These are phyloP conservation scores for Nicotiana obtusifolia DNA, from an alignment of 257 asterid genomes.

Conservation along the genomic window DNA sequence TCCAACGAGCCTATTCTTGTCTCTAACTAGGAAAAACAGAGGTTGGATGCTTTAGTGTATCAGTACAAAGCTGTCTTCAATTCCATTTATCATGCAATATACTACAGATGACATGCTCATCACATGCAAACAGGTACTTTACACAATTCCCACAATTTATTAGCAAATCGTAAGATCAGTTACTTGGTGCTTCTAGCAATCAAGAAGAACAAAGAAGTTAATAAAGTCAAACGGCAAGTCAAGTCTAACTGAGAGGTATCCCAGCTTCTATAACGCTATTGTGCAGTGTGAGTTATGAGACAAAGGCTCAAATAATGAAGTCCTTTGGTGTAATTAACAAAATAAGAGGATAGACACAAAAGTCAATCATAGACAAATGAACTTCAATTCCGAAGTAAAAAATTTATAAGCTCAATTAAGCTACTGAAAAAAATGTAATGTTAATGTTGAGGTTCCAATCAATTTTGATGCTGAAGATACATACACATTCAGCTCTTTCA, in stretches of 20 bases:
- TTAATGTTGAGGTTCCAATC: constrained; percentile 51
- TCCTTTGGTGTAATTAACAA: neutral
- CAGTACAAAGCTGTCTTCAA: neutral
- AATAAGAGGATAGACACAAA: neutral
- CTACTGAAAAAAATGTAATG: constrained; percentile 40
- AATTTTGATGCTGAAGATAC: constrained; percentile 55
- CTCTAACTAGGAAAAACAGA: neutral
- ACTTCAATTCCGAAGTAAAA: neutral
- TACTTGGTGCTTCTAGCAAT: neutral
- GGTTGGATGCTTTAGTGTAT: neutral
- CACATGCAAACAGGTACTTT: neutral
- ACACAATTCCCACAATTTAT: constrained; percentile 2
- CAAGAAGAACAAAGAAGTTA: neutral
- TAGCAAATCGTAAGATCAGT: neutral
- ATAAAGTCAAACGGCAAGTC: neutral
- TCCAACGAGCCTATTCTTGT: neutral
- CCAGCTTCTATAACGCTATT: neutral
- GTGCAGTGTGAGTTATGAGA: neutral
- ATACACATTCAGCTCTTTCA: constrained; percentile 58
- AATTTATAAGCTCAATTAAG: constrained; percentile 6
- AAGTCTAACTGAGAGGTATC: neutral
- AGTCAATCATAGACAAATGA: neutral
- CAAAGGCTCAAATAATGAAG: neutral
- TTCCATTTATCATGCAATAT: neutral
- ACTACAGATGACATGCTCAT: neutral